Evolutionary conservation across 1,284 basidiomycete genomes (phyloP).

Genomic region (Cystobasidium sp.): DNA sequence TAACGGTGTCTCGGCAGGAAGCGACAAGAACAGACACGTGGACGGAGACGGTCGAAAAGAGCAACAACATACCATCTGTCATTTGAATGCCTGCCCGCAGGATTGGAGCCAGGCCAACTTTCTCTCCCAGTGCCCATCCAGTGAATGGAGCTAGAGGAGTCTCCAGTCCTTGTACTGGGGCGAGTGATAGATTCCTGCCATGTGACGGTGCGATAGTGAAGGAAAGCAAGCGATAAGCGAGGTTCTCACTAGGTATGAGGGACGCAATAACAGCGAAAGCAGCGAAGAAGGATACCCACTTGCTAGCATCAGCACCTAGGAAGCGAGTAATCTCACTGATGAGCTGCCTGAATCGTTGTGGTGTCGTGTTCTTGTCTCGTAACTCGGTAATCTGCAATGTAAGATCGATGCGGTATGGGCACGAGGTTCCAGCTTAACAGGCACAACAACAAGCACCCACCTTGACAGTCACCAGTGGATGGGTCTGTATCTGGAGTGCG

Average conservation of each 20-base stretch:
- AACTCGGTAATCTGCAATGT: constrained; percentile 68
- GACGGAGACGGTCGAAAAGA: background rate
- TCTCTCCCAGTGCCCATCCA: constrained; percentile 60
- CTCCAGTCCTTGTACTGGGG: constrained; percentile 33
- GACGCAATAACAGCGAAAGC: background rate
- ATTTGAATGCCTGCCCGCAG: constrained; percentile 92
- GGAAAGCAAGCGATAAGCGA: constrained; percentile 9
- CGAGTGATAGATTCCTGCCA: constrained; percentile 19
- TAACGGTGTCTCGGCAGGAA: background rate
- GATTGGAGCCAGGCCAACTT: constrained; percentile 85
- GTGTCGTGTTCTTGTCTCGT: constrained; percentile 65
- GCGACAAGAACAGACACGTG: too few species aligned
- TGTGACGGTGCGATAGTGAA: background rate
- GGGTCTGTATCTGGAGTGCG: constrained; percentile 65
- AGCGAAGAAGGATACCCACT: constrained; percentile 52
- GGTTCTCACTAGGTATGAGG: background rate
- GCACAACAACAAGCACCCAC: background rate
- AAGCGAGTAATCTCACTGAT: constrained; percentile 73
- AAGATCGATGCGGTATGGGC: background rate
- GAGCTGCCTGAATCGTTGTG: constrained; percentile 80
- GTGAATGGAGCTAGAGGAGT: constrained; percentile 58
- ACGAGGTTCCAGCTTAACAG: background rate
- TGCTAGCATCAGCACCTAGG: constrained; percentile 74
- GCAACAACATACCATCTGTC: constrained; percentile 69
- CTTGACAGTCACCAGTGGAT: constrained; percentile 63